Conservation (phyloP, 257 asterid genomes). For the Hygrophila difformis region DNA sequence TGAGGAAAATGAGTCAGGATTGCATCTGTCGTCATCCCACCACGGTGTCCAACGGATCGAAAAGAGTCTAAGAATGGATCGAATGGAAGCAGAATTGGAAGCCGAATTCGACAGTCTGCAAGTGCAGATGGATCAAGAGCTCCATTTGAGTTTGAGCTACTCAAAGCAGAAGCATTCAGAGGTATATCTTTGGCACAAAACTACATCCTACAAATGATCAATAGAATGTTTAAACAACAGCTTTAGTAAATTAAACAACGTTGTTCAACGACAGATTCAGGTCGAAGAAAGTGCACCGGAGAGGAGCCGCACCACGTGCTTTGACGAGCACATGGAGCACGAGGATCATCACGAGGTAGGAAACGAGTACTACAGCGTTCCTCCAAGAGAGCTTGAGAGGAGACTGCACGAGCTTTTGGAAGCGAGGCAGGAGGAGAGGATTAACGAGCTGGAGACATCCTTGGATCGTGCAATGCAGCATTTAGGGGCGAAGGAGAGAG, state of each 20-base stretch:
- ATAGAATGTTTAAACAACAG: too few relatives aligned
- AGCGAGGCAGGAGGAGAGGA: constrained; percentile 48
- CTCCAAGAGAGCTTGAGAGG: constrained; percentile 51
- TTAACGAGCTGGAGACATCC: constrained; percentile 54
- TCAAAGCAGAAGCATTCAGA: constrained; percentile 22
- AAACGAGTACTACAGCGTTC: constrained; percentile 32
- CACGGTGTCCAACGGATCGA: constrained; percentile 12
- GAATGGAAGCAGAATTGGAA: constrained; percentile 57
- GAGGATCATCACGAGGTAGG: constrained; percentile 1
- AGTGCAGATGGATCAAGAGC: constrained; percentile 28
- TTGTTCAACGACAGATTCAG: constrained; percentile 30
- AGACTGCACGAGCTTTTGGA: constrained; percentile 48
- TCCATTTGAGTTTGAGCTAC: constrained; percentile 7
- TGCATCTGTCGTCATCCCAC: constrained; percentile 20
- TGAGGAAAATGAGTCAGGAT: constrained; percentile 14
- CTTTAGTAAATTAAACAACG: too few relatives aligned
- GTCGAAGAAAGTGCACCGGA: constrained; percentile 37
- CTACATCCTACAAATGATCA: too few relatives aligned
- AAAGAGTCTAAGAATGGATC: constrained; percentile 42
- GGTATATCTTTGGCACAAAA: too few relatives aligned
- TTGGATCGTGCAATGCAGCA: constrained; percentile 37
- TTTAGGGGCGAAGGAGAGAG: constrained; percentile 40
- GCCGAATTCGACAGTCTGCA: constrained; percentile 52
- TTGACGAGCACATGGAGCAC: constrained; percentile 23
- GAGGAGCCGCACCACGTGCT: constrained; percentile 19